Percentiles rank a stretch among this genome's conserved stretches.
Conservation (phyloP, 768 basidiomycete genomes). For the Psilocybe tampanensis region DNA sequence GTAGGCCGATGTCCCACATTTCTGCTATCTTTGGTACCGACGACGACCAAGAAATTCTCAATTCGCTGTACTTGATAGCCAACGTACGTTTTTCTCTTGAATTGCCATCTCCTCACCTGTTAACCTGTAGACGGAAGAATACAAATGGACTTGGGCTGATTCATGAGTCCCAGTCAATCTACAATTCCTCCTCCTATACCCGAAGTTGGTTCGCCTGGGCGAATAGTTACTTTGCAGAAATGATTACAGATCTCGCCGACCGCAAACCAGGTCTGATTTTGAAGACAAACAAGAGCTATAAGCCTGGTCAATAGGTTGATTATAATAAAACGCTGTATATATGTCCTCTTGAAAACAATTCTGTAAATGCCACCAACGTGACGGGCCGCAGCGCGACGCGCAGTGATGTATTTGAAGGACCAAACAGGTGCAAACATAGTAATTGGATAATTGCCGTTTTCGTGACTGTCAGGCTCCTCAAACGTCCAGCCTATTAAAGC, state of each 20-base stretch:
- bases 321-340: not conserved
- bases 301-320: conserved; percentile 43
- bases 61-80: conserved; percentile 62
- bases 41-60: conserved; percentile 67
- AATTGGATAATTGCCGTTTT: conserved; percentile 17
- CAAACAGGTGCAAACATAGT: conserved; percentile 20
- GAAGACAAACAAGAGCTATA: conserved; percentile 55
- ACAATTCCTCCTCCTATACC: conserved; percentile 58
- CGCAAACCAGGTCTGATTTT: conserved; percentile 74
- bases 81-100: conserved; percentile 45
- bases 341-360: too few relatives aligned
- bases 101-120: not conserved
- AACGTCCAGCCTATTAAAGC: conserved; percentile 25
- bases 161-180: conserved; percentile 74
- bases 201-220: conserved; percentile 85
- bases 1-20: conserved; percentile 81
- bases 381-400: conserved; percentile 4
- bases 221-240: conserved; percentile 83
- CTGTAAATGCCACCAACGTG: too few relatives aligned
- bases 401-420: conserved; percentile 2
- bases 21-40: conserved; percentile 75
- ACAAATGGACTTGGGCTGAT: conserved; percentile 76
- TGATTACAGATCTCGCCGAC: conserved; percentile 75
- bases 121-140: conserved; percentile 54
- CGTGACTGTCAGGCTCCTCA: conserved; percentile 23